Evolutionary conservation across 495 filamentous ascomycete genomes (phyloP).

Genomic region (Xanthoparmelia taractica): DNA sequence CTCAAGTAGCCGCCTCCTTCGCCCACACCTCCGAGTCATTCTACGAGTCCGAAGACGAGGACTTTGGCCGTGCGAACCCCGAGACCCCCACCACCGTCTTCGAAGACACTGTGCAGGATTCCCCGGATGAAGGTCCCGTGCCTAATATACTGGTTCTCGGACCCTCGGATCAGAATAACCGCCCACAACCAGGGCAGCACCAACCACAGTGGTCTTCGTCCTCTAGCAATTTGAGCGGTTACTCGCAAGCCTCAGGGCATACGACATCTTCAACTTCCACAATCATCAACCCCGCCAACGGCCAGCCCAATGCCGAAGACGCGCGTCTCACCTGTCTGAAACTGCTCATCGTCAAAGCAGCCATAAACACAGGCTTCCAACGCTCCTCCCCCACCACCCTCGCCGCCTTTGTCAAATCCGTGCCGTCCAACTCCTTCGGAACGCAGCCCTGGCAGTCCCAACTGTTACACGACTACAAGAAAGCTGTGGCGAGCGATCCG

Average conservation of each 20-base stretch:
- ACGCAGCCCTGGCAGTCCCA: slow-evolving; percentile 57
- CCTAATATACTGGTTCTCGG: slow-evolving; percentile 84
- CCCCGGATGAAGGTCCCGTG: slow-evolving; percentile 65
- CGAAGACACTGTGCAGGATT: slow-evolving; percentile 70
- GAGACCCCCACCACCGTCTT: slow-evolving; percentile 92
- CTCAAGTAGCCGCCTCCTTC: slow-evolving; percentile 25
- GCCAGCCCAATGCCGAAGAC: slow-evolving; percentile 72
- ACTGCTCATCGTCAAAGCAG: slow-evolving; percentile 70
- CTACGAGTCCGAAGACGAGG: slow-evolving; percentile 27
- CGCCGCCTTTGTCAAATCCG: slow-evolving; percentile 63
- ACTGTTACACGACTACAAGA: slow-evolving; percentile 69
- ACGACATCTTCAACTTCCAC: slow-evolving; percentile 29
- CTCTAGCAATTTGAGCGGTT: slow-evolving; percentile 64
- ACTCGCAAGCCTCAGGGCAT: slow-evolving; percentile 60
- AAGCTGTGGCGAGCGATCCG: slow-evolving; percentile 60
- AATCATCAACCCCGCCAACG: slow-evolving; percentile 15
- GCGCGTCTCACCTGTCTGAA: slow-evolving; percentile 65
- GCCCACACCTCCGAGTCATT: slow-evolving; percentile 22
- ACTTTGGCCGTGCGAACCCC: slow-evolving; percentile 45
- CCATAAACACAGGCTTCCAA: slow-evolving; percentile 67
- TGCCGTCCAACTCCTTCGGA: slow-evolving; percentile 72
- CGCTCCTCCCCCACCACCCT: slow-evolving; percentile 37
- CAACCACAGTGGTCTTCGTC: slow-evolving; percentile 63
- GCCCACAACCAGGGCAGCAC: slow-evolving; percentile 25
- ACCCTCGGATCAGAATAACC: slow-evolving; percentile 40